Evolutionary conservation across 2,329 filamentous ascomycete genomes (phyloP).

Genomic region (Cladophialophora exuberans): DNA sequence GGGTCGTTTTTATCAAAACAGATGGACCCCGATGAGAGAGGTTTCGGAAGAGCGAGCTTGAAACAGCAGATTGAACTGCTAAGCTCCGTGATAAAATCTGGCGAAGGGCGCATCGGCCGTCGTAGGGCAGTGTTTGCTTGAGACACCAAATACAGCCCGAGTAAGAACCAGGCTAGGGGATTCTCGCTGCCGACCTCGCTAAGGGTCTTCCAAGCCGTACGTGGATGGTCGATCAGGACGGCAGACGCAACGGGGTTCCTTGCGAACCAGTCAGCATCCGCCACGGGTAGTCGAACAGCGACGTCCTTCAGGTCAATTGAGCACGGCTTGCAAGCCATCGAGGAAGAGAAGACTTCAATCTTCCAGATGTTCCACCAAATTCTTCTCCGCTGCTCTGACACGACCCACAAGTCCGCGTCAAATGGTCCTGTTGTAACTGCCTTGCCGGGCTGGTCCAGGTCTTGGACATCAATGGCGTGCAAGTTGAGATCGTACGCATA

Average conservation of each 20-base stretch:
- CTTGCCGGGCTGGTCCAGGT: neutral
- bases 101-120: slow-evolving; percentile 76
- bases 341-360: neutral
- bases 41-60: too few species aligned
- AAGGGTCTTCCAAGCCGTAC: neutral
- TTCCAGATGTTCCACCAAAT: neutral
- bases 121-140: neutral
- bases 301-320: neutral
- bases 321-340: neutral
- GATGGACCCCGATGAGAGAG: too few species aligned
- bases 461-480: neutral
- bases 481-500: neutral
- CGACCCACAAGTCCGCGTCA: neutral
- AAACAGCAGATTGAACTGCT: too few species aligned
- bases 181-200: neutral
- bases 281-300: neutral
- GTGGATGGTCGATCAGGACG: neutral
- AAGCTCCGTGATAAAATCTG: too few species aligned
- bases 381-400: neutral
- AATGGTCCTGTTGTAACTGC: neutral
- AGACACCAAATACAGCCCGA: neutral
- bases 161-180: neutral
- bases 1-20: too few species aligned
- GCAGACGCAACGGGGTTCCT: neutral
- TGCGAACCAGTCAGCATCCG: neutral